Evolutionary conservation across 1,284 basidiomycete genomes (phyloP), one percentile per base, ranked within the genome.

Genomic region (Ganoderma multipileum): DNA sequence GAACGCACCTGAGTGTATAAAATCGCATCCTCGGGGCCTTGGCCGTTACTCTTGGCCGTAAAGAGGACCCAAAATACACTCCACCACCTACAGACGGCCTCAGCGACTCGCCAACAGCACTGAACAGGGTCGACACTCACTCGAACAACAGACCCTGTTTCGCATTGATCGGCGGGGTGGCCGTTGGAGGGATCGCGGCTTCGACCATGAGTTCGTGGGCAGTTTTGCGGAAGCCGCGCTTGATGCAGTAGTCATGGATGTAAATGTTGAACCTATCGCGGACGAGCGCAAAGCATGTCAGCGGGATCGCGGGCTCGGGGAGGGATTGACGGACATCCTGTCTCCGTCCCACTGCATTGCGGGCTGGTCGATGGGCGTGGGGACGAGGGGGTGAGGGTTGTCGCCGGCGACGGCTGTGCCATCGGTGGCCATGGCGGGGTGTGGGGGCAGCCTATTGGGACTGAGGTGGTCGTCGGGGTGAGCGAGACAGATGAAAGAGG

Each of bases 41-140:
- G 76, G 36, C 86, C 86, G 62, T 84, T 90, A 68, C 88, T 91
- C 80, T 93, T 94, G 59, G 92, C 91, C 14, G 88, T 87, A 76
- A 94, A 94, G 11, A 94, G 81, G 0, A 93, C 89, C 92, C 93
- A 94, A 74, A 94, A 94, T 28, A 95, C 93, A 74, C 88, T 91
- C 93, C 92, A 94, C 93, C 92, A 94, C 78, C 92, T 94, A 23
- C 42, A 41, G 9, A 47, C 38, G 20, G 16, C 39, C 58, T 60
- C 36, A 60, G 44, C 42, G 3, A 62, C 39, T 18, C 60, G 59
- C 61, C 26, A 39, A 1, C 7, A 50, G 61, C 33, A 28, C 42
- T 23, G 14, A 38, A 52, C 39, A 55, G 61, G 58, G 61, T 36
- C 42, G 28, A 33, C 63, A 87, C 91, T 69, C 75, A 93, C 92